phyloP scores from a whole-genome alignment of 2,329 filamentous ascomycete species.

The Seiridium unicorne region DNA sequence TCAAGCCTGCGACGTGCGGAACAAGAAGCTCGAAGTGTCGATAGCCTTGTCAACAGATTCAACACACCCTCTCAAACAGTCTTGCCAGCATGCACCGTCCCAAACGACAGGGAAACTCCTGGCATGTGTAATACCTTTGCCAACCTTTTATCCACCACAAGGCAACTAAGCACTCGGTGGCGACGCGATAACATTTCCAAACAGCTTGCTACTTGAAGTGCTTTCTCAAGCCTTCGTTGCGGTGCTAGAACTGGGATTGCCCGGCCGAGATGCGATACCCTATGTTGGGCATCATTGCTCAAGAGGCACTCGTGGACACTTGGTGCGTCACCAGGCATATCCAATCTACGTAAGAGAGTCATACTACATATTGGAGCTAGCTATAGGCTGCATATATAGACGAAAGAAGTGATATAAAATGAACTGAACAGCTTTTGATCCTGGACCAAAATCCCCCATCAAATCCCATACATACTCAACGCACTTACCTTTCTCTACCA shows the following conservation, averaged over 20 bases:
- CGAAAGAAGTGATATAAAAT: background rate
- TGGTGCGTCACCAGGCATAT: background rate
- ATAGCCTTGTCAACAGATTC: background rate
- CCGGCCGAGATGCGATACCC: background rate
- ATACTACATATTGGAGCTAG: background rate
- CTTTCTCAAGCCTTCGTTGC: background rate
- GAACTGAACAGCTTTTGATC: background rate
- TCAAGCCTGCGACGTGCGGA: background rate
- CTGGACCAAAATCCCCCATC: too few species aligned
- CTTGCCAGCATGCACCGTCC: background rate
- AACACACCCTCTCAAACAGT: background rate
- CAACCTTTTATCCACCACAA: background rate
- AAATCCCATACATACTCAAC: too few species aligned
- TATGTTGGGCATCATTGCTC: background rate
- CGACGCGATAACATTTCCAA: background rate
- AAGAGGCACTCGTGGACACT: background rate
- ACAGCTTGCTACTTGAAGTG: background rate
- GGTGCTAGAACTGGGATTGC: background rate
- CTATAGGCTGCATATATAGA: background rate
- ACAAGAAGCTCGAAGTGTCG: background rate
- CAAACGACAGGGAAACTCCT: background rate
- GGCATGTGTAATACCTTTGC: background rate
- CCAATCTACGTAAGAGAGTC: background rate
- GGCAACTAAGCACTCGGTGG: background rate
- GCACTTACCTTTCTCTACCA: too few species aligned